Percentiles rank a stretch among this genome's conserved stretches.
Evolutionary conservation across 305 asterid genomes (phyloP).

Genomic region (Nicotiana rustica): DNA sequence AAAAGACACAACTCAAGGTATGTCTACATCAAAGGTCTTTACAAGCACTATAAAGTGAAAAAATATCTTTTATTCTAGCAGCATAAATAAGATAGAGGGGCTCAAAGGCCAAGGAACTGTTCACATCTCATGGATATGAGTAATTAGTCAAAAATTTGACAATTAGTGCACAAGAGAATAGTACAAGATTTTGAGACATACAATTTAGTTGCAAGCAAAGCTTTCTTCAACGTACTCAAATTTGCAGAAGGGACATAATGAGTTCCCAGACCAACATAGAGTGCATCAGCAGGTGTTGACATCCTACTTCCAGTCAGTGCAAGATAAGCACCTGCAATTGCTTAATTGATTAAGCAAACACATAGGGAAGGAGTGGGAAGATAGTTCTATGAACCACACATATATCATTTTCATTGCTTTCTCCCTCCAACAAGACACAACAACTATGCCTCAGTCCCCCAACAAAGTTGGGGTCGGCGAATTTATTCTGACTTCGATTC

Average conservation of each 20-base stretch:
- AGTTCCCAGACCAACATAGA: constrained; percentile 87
- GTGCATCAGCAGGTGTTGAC: constrained; percentile 95
- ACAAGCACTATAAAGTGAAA: not conserved
- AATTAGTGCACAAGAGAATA: constrained; percentile 10
- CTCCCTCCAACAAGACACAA: not conserved
- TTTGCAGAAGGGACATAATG: constrained; percentile 90
- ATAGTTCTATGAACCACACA: not conserved
- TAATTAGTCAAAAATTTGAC: not conserved
- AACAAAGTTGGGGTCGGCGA: too few relatives aligned
- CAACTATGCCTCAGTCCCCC: too few relatives aligned
- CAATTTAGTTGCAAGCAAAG: constrained; percentile 72
- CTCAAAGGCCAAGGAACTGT: not conserved
- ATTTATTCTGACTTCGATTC: too few relatives aligned
- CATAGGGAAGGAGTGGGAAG: constrained; percentile 16
- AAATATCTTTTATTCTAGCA: not conserved
- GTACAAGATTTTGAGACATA: constrained; percentile 46
- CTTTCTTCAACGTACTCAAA: constrained; percentile 68
- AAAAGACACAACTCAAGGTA: constrained; percentile 11
- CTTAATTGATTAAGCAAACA: not conserved
- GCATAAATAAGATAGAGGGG: constrained; percentile 2
- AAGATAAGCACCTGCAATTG: constrained; percentile 85
- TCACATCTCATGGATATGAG: not conserved
- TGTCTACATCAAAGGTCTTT: not conserved
- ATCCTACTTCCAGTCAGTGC: constrained; percentile 93
- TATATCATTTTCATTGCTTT: not conserved